These are phyloP conservation scores for Athelia sp. DNA, from an alignment of 1,284 basidiomycete genomes.

Conservation along the genomic window DNA sequence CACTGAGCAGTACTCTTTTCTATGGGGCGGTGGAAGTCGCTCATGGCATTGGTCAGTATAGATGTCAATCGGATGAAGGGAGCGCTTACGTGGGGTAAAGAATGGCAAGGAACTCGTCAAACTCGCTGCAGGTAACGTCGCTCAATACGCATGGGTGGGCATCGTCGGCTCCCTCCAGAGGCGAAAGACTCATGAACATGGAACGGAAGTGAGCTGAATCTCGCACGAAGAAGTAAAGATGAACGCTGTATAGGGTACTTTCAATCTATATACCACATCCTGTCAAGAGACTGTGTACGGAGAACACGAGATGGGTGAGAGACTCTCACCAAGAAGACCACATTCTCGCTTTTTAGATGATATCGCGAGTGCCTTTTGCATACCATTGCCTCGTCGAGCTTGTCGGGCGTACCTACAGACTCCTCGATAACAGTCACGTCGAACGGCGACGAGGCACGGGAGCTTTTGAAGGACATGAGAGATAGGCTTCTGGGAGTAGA, in stretches of 20 bases:
- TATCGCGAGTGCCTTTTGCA: too few species aligned
- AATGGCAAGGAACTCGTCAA: slow-evolving; percentile 8
- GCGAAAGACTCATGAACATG: slow-evolving; percentile 15
- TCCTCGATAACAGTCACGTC: too few species aligned
- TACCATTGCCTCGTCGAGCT: too few species aligned
- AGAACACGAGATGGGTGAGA: too few species aligned
- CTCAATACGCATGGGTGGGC: slow-evolving; percentile 5
- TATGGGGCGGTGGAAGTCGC: slow-evolving; percentile 23
- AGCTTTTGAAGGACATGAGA: too few species aligned
- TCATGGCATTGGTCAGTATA: slow-evolving; percentile 7
- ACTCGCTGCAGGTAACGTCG: slow-evolving; percentile 26
- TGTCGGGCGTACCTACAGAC: too few species aligned
- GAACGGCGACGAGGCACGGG: too few species aligned
- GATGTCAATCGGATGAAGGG: too few species aligned
- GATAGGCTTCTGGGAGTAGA: too few species aligned
- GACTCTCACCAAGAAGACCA: too few species aligned
- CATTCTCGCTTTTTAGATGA: too few species aligned
- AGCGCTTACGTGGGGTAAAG: slow-evolving; percentile 2
- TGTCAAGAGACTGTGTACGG: too few species aligned
- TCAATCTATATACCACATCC: slow-evolving; percentile 13
- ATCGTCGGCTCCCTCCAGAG: slow-evolving; percentile 1
- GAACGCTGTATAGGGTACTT: slow-evolving; percentile 20
- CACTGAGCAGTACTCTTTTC: slow-evolving; percentile 28
- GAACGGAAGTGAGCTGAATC: slow-evolving; percentile 24
- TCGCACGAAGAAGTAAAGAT: slow-evolving; percentile 25